Percentiles rank a stretch among this genome's conserved stretches.
These are phyloP conservation scores for Gnaphalium uliginosum DNA, from an alignment of 129 eudicot species.

Conservation along the genomic window DNA sequence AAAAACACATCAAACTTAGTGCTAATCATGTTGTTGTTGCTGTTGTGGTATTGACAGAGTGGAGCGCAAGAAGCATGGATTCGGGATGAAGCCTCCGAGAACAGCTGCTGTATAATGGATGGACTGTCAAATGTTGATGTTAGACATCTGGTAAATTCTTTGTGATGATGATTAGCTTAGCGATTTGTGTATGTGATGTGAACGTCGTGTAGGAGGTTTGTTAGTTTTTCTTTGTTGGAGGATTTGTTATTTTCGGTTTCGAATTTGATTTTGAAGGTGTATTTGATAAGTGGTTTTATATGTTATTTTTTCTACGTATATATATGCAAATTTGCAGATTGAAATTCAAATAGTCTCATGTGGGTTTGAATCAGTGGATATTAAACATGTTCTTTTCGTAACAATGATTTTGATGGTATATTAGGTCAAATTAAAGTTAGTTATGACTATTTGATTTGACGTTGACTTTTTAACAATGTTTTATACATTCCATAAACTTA, in stretches of 20 bases:
- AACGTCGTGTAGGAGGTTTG: conserved; percentile 1
- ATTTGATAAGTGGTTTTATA: background rate
- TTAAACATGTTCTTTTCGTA: background rate
- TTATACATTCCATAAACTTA: conserved; percentile 15
- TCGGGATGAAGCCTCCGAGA: conserved; percentile 86
- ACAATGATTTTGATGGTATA: background rate
- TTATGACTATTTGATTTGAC: conserved; percentile 15
- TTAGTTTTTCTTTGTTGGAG: background rate
- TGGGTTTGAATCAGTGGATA: background rate
- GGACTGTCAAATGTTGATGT: background rate
- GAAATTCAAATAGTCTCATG: background rate
- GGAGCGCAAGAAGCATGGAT: conserved; percentile 83
- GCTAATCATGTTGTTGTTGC: background rate
- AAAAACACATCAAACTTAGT: background rate
- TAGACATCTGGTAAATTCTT: conserved; percentile 21
- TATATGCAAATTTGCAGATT: background rate
- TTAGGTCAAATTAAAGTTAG: conserved; percentile 16
- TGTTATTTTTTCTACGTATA: background rate
- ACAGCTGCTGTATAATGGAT: conserved; percentile 24
- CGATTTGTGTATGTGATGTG: conserved; percentile 16
- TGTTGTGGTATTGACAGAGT: conserved; percentile 45
- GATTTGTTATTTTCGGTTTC: conserved; percentile 19
- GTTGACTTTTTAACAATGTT: conserved; percentile 30
- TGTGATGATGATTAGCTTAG: conserved; percentile 18
- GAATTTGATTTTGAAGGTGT: conserved; percentile 7